Percentiles rank a stretch among this genome's conserved stretches.
phyloP scores from a whole-genome alignment of 768 basidiomycete species.

The Pleurotus eryngii region DNA sequence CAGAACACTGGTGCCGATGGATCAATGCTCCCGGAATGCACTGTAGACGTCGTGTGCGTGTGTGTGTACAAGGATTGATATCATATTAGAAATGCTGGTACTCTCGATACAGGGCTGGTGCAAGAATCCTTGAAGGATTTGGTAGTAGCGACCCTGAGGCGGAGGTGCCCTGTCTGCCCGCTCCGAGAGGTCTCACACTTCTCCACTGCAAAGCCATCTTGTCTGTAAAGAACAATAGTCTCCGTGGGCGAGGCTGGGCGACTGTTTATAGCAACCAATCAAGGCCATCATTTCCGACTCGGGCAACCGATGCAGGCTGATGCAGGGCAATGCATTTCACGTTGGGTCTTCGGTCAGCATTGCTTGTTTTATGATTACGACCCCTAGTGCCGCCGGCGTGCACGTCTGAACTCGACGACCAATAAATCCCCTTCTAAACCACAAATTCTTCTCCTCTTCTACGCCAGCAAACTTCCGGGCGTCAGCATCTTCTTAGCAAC shows the following conservation, averaged over 20 bases:
- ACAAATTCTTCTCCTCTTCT: neutral
- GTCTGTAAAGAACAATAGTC: no score
- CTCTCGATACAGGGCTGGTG: no score
- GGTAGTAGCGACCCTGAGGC: no score
- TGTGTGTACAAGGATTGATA: no score
- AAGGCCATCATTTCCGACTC: neutral
- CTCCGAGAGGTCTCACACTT: no score
- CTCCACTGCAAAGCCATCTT: no score
- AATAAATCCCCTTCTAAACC: neutral
- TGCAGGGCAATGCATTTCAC: slow-evolving; percentile 4
- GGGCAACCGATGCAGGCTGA: neutral
- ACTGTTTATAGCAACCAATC: slow-evolving; percentile 6
- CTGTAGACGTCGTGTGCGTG: no score
- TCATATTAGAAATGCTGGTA: no score
- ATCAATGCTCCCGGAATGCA: no score
- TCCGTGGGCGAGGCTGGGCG: neutral
- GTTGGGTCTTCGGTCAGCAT: neutral
- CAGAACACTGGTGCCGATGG: no score
- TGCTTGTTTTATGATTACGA: neutral
- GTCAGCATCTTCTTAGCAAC: neutral
- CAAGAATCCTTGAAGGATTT: no score
- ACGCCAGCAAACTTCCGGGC: neutral
- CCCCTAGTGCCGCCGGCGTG: neutral
- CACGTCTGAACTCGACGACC: neutral
- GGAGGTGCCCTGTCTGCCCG: no score